phyloP scores from a whole-genome alignment of 2,329 filamentous ascomycete genomes.

The Fusarium clavum region DNA sequence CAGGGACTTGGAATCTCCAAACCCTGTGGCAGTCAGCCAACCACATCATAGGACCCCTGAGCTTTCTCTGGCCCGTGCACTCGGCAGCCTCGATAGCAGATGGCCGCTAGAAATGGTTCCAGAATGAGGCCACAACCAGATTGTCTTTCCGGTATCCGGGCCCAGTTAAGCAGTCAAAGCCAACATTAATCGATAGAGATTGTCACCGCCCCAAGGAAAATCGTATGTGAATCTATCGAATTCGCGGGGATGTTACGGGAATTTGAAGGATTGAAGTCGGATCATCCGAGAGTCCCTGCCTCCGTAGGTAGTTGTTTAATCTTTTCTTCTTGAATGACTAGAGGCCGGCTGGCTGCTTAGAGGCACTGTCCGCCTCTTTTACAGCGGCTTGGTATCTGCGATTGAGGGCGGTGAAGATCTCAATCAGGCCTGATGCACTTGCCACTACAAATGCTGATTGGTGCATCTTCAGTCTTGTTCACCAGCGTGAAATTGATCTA shows the following conservation, averaged over 20 bases:
- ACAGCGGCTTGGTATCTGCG: not conserved
- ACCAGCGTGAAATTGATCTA: constrained; percentile 23
- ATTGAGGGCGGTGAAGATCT: constrained; percentile 40
- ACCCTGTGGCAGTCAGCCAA: constrained; percentile 23
- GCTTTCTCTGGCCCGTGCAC: constrained; percentile 22
- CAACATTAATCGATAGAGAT: constrained; percentile 15
- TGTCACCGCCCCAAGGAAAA: constrained; percentile 34
- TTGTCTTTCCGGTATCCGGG: constrained; percentile 50
- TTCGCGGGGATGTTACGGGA: constrained; percentile 39
- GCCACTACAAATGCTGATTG: constrained; percentile 7
- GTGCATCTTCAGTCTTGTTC: not conserved
- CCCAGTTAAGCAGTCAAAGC: constrained; percentile 38
- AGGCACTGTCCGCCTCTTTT: constrained; percentile 9
- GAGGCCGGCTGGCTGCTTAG: constrained; percentile 8
- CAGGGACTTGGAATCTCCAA: constrained; percentile 40
- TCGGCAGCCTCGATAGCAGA: constrained; percentile 34
- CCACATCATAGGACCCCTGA: constrained; percentile 37
- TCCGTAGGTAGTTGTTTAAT: not conserved
- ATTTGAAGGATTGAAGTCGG: constrained; percentile 41
- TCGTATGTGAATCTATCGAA: constrained; percentile 31
- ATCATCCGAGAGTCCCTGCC: constrained; percentile 31
- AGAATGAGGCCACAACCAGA: constrained; percentile 53
- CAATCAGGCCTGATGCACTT: constrained; percentile 23
- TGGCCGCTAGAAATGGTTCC: constrained; percentile 44
- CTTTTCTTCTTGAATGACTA: constrained; percentile 14